Conservation (phyloP, 441 rosid species). For the Oxalis stricta region DNA sequence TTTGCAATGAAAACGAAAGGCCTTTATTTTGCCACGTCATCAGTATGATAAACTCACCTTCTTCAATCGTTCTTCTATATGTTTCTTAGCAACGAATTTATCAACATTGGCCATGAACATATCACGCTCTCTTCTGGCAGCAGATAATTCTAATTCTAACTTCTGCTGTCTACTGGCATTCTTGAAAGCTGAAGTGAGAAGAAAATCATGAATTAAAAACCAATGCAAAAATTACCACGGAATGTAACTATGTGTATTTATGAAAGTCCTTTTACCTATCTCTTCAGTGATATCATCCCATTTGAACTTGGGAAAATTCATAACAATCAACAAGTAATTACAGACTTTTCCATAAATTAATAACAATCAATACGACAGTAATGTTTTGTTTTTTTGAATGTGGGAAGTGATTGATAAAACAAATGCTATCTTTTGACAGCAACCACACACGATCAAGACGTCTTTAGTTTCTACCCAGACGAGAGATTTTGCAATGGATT, state of each 20-base stretch:
- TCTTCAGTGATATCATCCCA: conserved; percentile 95
- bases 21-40: too few relatives aligned
- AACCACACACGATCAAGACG: conserved; percentile 84
- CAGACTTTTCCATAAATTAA: too few relatives aligned
- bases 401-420: too few relatives aligned
- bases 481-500: conserved; percentile 62
- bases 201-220: conserved; percentile 15
- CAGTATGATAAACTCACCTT: conserved; percentile 36
- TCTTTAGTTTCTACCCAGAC: conserved; percentile 53
- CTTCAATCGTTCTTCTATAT: conserved; percentile 65
- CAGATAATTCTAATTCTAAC: conserved; percentile 63
- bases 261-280: conserved; percentile 34
- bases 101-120: conserved; percentile 73
- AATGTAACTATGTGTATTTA: conserved; percentile 5
- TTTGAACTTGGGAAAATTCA: too few relatives aligned
- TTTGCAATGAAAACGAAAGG: too few relatives aligned
- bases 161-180: conserved; percentile 71
- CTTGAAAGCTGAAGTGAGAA: conserved; percentile 62
- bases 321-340: too few relatives aligned
- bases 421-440: conserved; percentile 42
- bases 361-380: too few relatives aligned
- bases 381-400: too few relatives aligned
- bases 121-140: conserved; percentile 87
- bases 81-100: conserved; percentile 44
- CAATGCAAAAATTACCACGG: neutral